A percentile compares a stretch with the other conserved stretches of the same genome.
These are phyloP conservation scores for Buddleja alternifolia DNA, from an alignment of 257 asterid genomes.

Conservation along the genomic window DNA sequence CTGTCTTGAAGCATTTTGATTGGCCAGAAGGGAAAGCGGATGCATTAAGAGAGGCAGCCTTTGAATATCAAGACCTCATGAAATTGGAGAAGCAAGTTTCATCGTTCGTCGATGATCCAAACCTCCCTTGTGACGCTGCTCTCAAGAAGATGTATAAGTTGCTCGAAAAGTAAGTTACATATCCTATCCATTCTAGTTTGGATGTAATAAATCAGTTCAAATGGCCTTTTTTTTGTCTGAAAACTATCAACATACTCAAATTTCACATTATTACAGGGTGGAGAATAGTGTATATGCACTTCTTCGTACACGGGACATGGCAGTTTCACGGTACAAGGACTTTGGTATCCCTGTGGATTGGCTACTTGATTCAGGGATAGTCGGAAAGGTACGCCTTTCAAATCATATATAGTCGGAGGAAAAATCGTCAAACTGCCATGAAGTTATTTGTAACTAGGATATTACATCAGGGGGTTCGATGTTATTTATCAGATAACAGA, in stretches of 20 bases:
- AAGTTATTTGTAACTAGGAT: no score
- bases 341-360: constrained; percentile 91
- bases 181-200: neutral
- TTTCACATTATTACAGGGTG: constrained; percentile 51
- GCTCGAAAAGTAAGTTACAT: constrained; percentile 99
- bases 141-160: constrained; percentile 90
- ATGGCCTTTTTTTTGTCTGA: neutral
- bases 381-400: constrained; percentile 76
- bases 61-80: constrained; percentile 87
- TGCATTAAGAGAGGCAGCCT: constrained; percentile 91
- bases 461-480: no score
- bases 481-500: no score
- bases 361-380: constrained; percentile 90
- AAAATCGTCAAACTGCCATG: no score
- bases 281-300: constrained; percentile 87
- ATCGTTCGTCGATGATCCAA: constrained; percentile 74
- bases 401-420: neutral
- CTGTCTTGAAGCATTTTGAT: constrained; percentile 92
- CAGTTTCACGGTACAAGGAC: constrained; percentile 83
- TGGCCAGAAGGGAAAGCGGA: constrained; percentile 99
- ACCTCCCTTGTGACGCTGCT: constrained; percentile 86
- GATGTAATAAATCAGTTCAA: constrained; percentile 14
- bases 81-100: constrained; percentile 86
- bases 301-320: constrained; percentile 91
- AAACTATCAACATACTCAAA: neutral